Evolutionary conservation across 1,284 basidiomycete genomes (phyloP).

Genomic region (Pterulicium gracile): DNA sequence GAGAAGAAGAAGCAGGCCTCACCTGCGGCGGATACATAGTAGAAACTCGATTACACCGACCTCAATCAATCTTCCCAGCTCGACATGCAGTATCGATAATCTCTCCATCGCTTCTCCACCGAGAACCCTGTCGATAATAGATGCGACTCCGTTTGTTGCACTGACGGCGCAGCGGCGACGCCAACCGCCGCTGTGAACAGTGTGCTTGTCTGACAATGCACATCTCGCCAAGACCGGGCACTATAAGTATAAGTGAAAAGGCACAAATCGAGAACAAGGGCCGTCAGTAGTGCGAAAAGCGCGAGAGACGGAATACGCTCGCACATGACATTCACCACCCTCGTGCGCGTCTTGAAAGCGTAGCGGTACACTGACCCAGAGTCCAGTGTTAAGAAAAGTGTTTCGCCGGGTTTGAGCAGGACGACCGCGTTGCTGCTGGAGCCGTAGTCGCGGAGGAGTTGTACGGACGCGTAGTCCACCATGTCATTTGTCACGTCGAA

Average conservation of each 20-base stretch:
- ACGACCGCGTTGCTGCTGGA: slow-evolving; percentile 41
- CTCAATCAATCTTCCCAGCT: neutral
- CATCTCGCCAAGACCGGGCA: slow-evolving; percentile 56
- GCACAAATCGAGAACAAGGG: slow-evolving; percentile 8
- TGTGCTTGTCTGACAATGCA: slow-evolving; percentile 28
- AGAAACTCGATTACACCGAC: neutral
- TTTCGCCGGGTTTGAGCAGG: slow-evolving; percentile 50
- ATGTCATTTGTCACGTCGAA: slow-evolving; percentile 64
- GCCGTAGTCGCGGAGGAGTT: slow-evolving; percentile 55
- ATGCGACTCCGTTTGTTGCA: neutral
- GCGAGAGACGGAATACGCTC: slow-evolving; percentile 16
- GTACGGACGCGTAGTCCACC: slow-evolving; percentile 49
- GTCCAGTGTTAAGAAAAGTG: slow-evolving; percentile 53
- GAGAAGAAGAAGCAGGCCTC: too few species aligned
- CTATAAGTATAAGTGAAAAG: slow-evolving; percentile 20
- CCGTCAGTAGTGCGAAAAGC: slow-evolving; percentile 6
- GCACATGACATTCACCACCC: slow-evolving; percentile 61
- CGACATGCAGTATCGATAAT: neutral
- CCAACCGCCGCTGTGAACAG: neutral
- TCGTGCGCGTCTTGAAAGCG: slow-evolving; percentile 50
- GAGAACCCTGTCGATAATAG: neutral
- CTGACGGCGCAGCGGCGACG: neutral
- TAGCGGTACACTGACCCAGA: slow-evolving; percentile 60
- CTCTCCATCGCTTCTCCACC: neutral
- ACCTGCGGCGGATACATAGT: too few species aligned